Percentiles rank a stretch among this genome's conserved stretches.
Evolutionary conservation across 345 rosid species (phyloP).

Genomic region (Lepidium aucheri): DNA sequence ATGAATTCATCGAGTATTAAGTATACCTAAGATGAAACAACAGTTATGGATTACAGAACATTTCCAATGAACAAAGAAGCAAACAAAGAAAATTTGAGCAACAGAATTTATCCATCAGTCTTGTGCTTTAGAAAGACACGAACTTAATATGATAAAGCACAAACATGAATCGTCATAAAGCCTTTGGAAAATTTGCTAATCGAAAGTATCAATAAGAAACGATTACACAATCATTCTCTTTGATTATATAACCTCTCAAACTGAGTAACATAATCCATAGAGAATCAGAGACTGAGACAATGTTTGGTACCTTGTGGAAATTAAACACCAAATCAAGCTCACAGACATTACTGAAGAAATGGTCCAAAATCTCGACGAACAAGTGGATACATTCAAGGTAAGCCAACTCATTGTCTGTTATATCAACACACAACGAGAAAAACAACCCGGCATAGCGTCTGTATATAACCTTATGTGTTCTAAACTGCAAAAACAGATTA

Average conservation of each 20-base stretch:
- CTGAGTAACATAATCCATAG: neutral
- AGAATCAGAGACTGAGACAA: neutral
- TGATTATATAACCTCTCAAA: neutral
- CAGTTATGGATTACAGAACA: neutral
- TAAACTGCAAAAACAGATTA: slow-evolving; percentile 38
- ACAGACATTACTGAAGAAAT: slow-evolving; percentile 96
- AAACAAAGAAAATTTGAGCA: too few species aligned
- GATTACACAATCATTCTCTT: neutral
- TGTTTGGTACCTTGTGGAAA: slow-evolving; percentile 68
- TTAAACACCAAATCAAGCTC: slow-evolving; percentile 96
- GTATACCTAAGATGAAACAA: slow-evolving; percentile 43
- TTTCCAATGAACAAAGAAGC: neutral
- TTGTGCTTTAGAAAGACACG: neutral
- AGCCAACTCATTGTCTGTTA: slow-evolving; percentile 87
- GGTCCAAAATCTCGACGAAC: slow-evolving; percentile 90
- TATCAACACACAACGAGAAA: slow-evolving; percentile 82
- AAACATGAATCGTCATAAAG: neutral
- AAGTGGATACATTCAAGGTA: slow-evolving; percentile 89
- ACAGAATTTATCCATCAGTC: too few species aligned
- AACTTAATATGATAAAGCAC: neutral
- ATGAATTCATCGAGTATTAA: slow-evolving; percentile 97
- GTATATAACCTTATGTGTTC: slow-evolving; percentile 86
- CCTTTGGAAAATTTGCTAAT: neutral
- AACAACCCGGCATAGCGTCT: slow-evolving; percentile 88
- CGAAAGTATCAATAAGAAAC: neutral